Conservation (phyloP, 306 rosid genomes). For the Glycine latifolia region DNA sequence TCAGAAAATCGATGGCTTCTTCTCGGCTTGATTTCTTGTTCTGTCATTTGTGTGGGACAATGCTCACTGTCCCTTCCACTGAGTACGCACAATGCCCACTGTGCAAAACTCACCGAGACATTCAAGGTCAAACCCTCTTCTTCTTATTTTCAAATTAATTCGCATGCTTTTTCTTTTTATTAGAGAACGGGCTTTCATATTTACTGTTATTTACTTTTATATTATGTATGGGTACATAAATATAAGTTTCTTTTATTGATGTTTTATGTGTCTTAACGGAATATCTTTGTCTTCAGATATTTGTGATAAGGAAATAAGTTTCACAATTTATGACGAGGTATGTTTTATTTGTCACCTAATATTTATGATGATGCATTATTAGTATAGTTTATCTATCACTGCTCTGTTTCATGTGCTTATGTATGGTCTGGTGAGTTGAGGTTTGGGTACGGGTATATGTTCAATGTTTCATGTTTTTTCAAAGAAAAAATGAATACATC, state of each 20-base stretch:
- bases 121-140: constrained; percentile 4
- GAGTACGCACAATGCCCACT: constrained; percentile 47
- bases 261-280: neutral
- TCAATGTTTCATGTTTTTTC: no score
- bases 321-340: constrained; percentile 44
- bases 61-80: constrained; percentile 47
- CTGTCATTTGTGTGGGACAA: constrained; percentile 54
- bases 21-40: constrained; percentile 54
- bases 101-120: constrained; percentile 40
- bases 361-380: neutral
- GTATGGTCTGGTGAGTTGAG: no score
- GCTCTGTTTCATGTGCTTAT: neutral
- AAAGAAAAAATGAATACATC: no score
- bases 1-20: constrained; percentile 43
- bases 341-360: no score
- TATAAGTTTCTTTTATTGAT: no score
- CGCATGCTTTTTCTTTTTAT: neutral
- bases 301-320: constrained; percentile 38
- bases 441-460: no score
- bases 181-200: no score
- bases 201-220: no score
- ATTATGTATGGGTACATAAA: no score
- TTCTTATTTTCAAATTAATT: neutral
- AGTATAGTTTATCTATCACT: neutral
- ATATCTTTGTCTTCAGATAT: constrained; percentile 34